These are phyloP conservation scores for Cordyceps militaris DNA, from an alignment of 2,329 filamentous ascomycete genomes.

Conservation along the genomic window DNA sequence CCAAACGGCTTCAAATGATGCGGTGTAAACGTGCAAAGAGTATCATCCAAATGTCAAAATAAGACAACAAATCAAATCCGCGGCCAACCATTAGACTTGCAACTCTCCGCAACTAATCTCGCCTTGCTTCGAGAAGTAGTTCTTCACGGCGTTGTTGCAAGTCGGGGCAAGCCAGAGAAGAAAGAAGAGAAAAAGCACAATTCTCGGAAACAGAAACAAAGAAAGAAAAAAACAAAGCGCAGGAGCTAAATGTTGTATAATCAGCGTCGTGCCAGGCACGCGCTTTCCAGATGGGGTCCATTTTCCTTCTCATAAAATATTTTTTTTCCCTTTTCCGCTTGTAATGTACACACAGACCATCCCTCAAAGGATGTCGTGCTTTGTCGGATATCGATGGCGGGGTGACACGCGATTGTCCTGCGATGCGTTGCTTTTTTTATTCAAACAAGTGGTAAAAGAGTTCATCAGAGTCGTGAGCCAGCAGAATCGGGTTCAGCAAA, in stretches of 20 bases:
- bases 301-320: conserved; percentile 9
- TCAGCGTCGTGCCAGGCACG: background rate
- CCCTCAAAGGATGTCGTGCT: conserved; percentile 1
- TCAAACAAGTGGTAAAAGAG: conserved; percentile 30
- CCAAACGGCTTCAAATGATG: background rate
- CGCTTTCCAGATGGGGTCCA: background rate
- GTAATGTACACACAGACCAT: conserved; percentile 11
- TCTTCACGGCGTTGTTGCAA: background rate
- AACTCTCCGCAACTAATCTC: background rate
- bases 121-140: background rate
- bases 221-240: conserved; percentile 14
- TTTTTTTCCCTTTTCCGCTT: conserved; percentile 9
- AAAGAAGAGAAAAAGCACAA: conserved; percentile 16
- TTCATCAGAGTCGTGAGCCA: conserved; percentile 34
- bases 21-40: background rate
- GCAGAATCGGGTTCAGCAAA: conserved; percentile 23
- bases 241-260: conserved; percentile 10
- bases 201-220: conserved; percentile 4
- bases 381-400: background rate
- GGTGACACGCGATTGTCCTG: conserved; percentile 10
- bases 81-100: background rate
- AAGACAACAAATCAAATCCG: conserved; percentile 9
- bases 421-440: conserved; percentile 17
- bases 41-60: background rate
- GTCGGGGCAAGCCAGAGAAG: conserved; percentile 12